Evolutionary conservation across 192 early-diverging fungal genomes (phyloP).

Genomic region (Podila epicladia): DNA sequence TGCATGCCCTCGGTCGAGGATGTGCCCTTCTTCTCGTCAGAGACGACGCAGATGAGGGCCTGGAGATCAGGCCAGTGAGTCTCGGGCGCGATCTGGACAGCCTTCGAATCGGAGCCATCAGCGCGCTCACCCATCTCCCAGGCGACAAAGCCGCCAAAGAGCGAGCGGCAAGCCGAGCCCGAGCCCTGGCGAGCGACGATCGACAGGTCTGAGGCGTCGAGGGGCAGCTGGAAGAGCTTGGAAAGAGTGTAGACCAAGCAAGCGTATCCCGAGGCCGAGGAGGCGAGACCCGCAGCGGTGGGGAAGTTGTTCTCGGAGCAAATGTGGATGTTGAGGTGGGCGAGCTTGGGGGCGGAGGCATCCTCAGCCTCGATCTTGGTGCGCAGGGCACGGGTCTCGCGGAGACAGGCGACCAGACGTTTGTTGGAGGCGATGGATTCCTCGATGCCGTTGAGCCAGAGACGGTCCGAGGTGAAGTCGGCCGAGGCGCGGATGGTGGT

Average conservation of each 20-base stretch:
- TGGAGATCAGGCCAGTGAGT: constrained; percentile 97
- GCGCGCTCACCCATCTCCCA: constrained; percentile 90
- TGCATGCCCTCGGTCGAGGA: constrained; percentile 98
- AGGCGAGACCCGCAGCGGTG: constrained; percentile 97
- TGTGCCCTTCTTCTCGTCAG: constrained; percentile 90
- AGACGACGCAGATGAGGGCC: constrained; percentile 94
- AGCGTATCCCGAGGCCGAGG: constrained; percentile 96
- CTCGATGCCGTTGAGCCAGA: constrained; percentile 97
- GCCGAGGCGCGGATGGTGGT: constrained; percentile 85
- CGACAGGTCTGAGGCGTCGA: constrained; percentile 81
- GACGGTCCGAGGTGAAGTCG: constrained; percentile 72
- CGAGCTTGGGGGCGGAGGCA: constrained; percentile 61
- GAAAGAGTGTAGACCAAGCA: constrained; percentile 89
- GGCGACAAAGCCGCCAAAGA: constrained; percentile 98
- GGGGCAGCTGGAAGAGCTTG: constrained; percentile 77
- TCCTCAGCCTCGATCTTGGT: constrained; percentile 69
- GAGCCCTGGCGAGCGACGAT: constrained; percentile 93
- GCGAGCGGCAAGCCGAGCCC: constrained; percentile 95
- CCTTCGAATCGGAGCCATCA: constrained; percentile 89
- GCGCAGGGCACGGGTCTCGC: constrained; percentile 79
- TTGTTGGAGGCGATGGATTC: constrained; percentile 83
- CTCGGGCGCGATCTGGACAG: constrained; percentile 91
- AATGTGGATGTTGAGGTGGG: constrained; percentile 80
- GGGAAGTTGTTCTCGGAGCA: constrained; percentile 99
- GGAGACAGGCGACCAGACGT: constrained; percentile 87